phyloP scores from a whole-genome alignment of 2,329 filamentous ascomycete genomes.

The Talaromyces sp. region DNA sequence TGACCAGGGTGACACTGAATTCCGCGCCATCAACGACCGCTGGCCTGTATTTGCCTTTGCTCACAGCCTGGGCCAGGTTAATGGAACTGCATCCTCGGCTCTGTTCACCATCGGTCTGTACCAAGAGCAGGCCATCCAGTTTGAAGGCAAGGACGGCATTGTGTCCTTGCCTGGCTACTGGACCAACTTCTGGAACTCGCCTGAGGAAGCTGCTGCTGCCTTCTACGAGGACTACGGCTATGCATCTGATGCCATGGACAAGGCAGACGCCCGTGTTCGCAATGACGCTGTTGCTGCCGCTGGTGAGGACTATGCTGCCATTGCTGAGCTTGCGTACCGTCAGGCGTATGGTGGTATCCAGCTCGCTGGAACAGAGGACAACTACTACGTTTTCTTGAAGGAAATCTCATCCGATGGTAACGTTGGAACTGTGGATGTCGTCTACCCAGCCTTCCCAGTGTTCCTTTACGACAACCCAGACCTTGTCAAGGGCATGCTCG shows the following conservation, averaged over 20 bases:
- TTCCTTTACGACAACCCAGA: constrained; percentile 35
- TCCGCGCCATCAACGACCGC: constrained; percentile 43
- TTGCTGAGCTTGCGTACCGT: constrained; percentile 48
- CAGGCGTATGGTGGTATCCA: constrained; percentile 49
- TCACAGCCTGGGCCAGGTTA: constrained; percentile 44
- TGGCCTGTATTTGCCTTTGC: constrained; percentile 53
- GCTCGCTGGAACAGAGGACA: constrained; percentile 44
- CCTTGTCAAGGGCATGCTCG: constrained; percentile 35
- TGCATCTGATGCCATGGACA: constrained; percentile 27
- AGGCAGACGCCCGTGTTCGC: constrained; percentile 40
- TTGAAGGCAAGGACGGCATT: constrained; percentile 36
- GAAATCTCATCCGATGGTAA: constrained; percentile 39
- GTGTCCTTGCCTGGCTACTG: background rate
- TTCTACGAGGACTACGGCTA: constrained; percentile 32
- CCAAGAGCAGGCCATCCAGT: constrained; percentile 48
- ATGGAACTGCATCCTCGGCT: constrained; percentile 11
- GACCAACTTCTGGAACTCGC: background rate
- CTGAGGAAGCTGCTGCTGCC: background rate
- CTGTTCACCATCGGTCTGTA: constrained; percentile 48
- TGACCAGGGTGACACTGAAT: constrained; percentile 44
- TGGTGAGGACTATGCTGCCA: constrained; percentile 44
- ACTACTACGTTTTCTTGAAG: constrained; percentile 42
- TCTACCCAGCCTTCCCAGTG: constrained; percentile 34
- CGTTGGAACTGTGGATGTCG: constrained; percentile 38
- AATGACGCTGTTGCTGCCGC: constrained; percentile 41